Evolutionary conservation across 2,329 filamentous ascomycete species (phyloP).

Genomic region (Dactylonectria macrodidyma): DNA sequence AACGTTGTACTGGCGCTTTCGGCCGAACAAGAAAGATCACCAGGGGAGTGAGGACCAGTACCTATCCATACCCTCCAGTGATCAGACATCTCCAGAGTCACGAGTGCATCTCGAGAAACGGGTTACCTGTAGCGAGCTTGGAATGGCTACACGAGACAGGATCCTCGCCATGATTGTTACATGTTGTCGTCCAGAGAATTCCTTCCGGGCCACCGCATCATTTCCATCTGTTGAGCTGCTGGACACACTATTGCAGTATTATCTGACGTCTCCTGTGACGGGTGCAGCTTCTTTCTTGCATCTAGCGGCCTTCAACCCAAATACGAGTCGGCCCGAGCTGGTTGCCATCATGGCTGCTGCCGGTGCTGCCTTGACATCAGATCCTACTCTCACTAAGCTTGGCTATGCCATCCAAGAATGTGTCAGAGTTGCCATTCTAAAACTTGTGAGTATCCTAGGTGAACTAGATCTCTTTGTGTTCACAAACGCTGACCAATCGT

Average conservation of each 20-base stretch:
- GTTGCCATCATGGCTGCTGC: conserved; percentile 54
- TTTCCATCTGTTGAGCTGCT: conserved; percentile 58
- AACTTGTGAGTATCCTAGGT: conserved; percentile 29
- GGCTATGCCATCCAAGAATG: conserved; percentile 59
- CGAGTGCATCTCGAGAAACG: conserved; percentile 37
- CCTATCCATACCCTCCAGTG: conserved; percentile 46
- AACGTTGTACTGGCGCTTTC: conserved; percentile 49
- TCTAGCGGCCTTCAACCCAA: conserved; percentile 54
- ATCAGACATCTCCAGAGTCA: conserved; percentile 45
- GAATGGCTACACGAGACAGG: conserved; percentile 44
- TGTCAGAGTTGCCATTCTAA: conserved; percentile 41
- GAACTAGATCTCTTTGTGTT: background rate
- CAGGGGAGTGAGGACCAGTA: conserved; percentile 51
- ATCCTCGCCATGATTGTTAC: conserved; percentile 50
- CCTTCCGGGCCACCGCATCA: conserved; percentile 50
- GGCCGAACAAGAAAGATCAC: conserved; percentile 50
- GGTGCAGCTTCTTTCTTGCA: conserved; percentile 55
- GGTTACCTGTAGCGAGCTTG: conserved; percentile 40
- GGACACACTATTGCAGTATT: conserved; percentile 57
- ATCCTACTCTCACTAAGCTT: conserved; percentile 55
- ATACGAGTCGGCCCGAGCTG: conserved; percentile 54
- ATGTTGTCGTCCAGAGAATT: conserved; percentile 46
- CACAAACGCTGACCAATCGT: background rate
- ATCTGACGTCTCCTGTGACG: conserved; percentile 47
- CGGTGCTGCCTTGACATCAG: conserved; percentile 55